Evolutionary conservation across 208 protist genomes (phyloP), one percentile per base, ranked within the genome.

Genomic region (Leishmania aethiopica): DNA sequence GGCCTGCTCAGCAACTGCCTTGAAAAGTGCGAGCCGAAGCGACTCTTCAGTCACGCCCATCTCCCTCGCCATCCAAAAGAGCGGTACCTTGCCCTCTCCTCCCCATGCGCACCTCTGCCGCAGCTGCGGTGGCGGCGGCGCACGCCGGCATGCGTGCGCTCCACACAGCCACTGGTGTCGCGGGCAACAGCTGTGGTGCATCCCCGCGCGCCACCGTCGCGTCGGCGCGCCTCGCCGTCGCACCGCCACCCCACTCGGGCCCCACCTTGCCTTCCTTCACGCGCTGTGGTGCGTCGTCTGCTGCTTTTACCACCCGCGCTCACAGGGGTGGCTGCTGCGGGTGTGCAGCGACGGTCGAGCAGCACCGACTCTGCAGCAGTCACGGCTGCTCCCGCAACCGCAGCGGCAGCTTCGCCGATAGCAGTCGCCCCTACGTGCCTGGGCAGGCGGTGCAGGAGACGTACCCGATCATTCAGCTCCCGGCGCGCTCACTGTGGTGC

Each of bases 381-480:
- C 8, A 35, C 19, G 32, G 70, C 77, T 62, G 62, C 81, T 45
- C 1, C 57, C 40, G 71, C 47, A 55, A 35, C 47, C 37, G 53
- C 57, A 37, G 15, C 53, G 53, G 49, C 59, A 78, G 72, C 53
- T 78, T 67, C 55, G 73, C 83, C 11, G 71, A 75, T 22, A 72
- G 78, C 55, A 55, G 51, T 19, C 77, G 66, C 13, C 78, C 83
- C 17, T 82, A 86, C 51, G 51, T 79, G 37, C 60, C 84, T 0
- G 80, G 84, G 3, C 57, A 83, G 28, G 51, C 74, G 4, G 75
- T 87, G 47, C 82, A 75, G 69, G 86, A 81, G 45, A 85, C 7
- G 80, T 88, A 91, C 79, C 95, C 93, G 1, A 95, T 97, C 73
- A 88, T 97, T 25, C 95, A 97, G 84, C 89, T 97, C 0, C 95